Conservation (phyloP, 179 eudicot species). For the Vitellaria paradoxa region DNA sequence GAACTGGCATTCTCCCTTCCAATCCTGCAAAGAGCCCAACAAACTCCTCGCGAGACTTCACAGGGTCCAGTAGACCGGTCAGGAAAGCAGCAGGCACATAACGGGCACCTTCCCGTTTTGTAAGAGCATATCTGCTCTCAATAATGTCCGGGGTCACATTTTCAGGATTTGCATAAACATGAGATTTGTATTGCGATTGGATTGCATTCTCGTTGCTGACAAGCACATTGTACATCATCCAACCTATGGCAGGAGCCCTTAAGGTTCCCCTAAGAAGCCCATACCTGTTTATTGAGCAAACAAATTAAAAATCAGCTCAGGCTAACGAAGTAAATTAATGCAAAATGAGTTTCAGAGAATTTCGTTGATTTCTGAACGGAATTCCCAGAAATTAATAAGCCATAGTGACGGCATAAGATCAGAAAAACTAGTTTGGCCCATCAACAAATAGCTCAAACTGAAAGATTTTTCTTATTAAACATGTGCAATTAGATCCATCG, state of each 20-base stretch:
- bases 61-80: slow-evolving; percentile 88
- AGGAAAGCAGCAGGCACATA: slow-evolving; percentile 95
- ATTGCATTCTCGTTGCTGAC: slow-evolving; percentile 92
- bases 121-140: slow-evolving; percentile 68
- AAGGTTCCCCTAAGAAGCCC: slow-evolving; percentile 82
- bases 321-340: neutral
- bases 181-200: slow-evolving; percentile 84
- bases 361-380: neutral
- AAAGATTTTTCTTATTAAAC: neutral
- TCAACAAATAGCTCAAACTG: neutral
- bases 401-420: neutral
- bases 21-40: slow-evolving; percentile 55
- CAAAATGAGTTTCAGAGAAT: neutral
- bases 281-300: slow-evolving; percentile 44
- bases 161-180: slow-evolving; percentile 75
- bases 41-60: slow-evolving; percentile 70
- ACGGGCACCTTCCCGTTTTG: slow-evolving; percentile 80
- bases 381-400: neutral
- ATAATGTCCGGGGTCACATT: slow-evolving; percentile 74
- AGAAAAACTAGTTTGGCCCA: neutral
- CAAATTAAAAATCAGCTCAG: neutral
- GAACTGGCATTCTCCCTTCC: slow-evolving; percentile 62
- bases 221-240: slow-evolving; percentile 97
- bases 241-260: slow-evolving; percentile 92
- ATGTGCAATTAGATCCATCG: neutral